phyloP scores from a whole-genome alignment of 208 protist genomes.

The Trypanosoma melophagium region DNA sequence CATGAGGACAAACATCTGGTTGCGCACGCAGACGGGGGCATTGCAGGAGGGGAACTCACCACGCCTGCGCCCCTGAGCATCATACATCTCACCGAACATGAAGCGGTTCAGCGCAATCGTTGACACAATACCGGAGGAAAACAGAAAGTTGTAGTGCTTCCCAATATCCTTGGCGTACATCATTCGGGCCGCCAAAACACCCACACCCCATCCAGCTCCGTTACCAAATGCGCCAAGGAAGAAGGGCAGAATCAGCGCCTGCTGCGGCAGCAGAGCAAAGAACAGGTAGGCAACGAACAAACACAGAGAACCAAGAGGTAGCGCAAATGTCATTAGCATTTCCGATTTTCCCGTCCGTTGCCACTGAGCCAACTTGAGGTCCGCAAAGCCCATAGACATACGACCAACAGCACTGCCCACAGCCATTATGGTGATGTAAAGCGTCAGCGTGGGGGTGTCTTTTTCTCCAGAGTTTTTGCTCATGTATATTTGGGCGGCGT shows the following conservation, averaged over 20 bases:
- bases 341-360: slow-evolving; percentile 28
- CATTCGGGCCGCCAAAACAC: slow-evolving; percentile 51
- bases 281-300: slow-evolving; percentile 51
- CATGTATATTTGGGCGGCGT: slow-evolving; percentile 73
- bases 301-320: slow-evolving; percentile 39
- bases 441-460: slow-evolving; percentile 33
- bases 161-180: slow-evolving; percentile 74
- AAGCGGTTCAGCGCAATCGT: slow-evolving; percentile 75
- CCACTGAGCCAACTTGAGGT: slow-evolving; percentile 50
- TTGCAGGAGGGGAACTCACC: slow-evolving; percentile 42
- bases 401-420: slow-evolving; percentile 71
- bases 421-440: slow-evolving; percentile 67
- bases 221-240: slow-evolving; percentile 58
- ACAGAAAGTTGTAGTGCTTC: slow-evolving; percentile 88
- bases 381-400: slow-evolving; percentile 48
- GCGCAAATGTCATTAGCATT: slow-evolving; percentile 54
- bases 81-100: slow-evolving; percentile 83
- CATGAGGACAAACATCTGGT: slow-evolving; percentile 76
- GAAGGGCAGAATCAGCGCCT: slow-evolving; percentile 61
- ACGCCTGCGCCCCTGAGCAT: slow-evolving; percentile 39
- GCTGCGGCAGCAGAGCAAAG: slow-evolving; percentile 49
- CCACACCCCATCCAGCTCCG: slow-evolving; percentile 64
- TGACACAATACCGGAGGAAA: slow-evolving; percentile 57
- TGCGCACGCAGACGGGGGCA: slow-evolving; percentile 46
- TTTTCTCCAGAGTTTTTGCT: slow-evolving; percentile 52